These are phyloP conservation scores for Colletotrichum chlorophyti DNA, from an alignment of 2,329 filamentous ascomycete species.

Conservation along the genomic window DNA sequence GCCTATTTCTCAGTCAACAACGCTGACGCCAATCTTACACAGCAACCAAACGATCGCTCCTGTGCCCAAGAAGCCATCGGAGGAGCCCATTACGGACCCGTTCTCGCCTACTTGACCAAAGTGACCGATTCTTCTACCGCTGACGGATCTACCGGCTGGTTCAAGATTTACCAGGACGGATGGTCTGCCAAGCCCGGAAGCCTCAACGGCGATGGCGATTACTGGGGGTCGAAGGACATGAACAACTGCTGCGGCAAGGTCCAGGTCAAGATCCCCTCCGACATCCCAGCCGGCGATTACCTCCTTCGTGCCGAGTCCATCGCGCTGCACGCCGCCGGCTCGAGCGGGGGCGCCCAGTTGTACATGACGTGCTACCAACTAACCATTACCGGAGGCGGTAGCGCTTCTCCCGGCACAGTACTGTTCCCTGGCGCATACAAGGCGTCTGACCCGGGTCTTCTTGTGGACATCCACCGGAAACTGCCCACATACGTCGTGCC, in stretches of 20 bases:
- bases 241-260: slow-evolving; percentile 27
- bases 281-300: slow-evolving; percentile 58
- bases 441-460: slow-evolving; percentile 49
- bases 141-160: slow-evolving; percentile 52
- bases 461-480: slow-evolving; percentile 53
- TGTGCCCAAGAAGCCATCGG: slow-evolving; percentile 57
- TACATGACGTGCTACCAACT: slow-evolving; percentile 39
- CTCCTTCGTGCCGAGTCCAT: slow-evolving; percentile 61
- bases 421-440: slow-evolving; percentile 27
- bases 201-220: slow-evolving; percentile 39
- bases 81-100: slow-evolving; percentile 58
- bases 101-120: slow-evolving; percentile 55
- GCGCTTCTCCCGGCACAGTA: slow-evolving; percentile 32
- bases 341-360: slow-evolving; percentile 46
- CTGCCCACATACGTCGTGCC: slow-evolving; percentile 49
- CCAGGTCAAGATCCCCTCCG: slow-evolving; percentile 45
- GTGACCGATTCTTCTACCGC: slow-evolving; percentile 53
- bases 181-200: slow-evolving; percentile 36
- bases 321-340: slow-evolving; percentile 52
- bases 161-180: slow-evolving; percentile 57
- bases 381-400: slow-evolving; percentile 35
- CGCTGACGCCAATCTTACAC: background rate
- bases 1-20: background rate
- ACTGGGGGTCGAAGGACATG: slow-evolving; percentile 28
- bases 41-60: slow-evolving; percentile 48